Percentiles rank a stretch among this genome's conserved stretches.
Evolutionary conservation across 352 stramenopile genomes (phyloP).

Genomic region (Globisporangium heterothallicum): DNA sequence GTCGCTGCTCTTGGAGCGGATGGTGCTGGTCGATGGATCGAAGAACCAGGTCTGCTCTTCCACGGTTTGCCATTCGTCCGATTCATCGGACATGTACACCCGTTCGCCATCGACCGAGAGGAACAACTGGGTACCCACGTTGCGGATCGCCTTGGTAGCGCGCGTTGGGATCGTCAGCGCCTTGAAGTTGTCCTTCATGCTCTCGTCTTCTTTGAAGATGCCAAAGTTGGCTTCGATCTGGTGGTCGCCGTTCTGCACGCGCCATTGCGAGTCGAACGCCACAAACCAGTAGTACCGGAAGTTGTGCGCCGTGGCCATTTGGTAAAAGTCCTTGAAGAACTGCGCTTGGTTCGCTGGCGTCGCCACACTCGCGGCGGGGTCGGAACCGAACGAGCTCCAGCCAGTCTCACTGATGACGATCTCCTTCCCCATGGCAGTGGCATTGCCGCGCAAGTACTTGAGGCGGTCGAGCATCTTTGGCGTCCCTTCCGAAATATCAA

Average conservation of each 20-base stretch:
- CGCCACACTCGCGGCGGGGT: slow-evolving; percentile 25
- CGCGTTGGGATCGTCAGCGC: slow-evolving; percentile 29
- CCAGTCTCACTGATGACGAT: slow-evolving; percentile 68
- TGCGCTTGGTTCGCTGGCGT: slow-evolving; percentile 48
- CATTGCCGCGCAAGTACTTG: slow-evolving; percentile 32
- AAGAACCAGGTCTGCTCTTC: slow-evolving; percentile 71
- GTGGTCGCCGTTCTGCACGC: slow-evolving; percentile 32
- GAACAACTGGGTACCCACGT: slow-evolving; percentile 13
- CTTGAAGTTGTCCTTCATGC: slow-evolving; percentile 58
- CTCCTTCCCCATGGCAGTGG: slow-evolving; percentile 45
- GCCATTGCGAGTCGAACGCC: slow-evolving; percentile 63
- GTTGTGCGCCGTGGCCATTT: slow-evolving; percentile 34
- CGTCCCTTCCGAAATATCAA: slow-evolving; percentile 39
- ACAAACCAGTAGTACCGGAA: slow-evolving; percentile 75
- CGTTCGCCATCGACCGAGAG: slow-evolving; percentile 23
- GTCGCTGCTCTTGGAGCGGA: slow-evolving; percentile 67
- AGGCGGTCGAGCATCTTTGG: slow-evolving; percentile 51
- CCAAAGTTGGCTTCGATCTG: slow-evolving; percentile 66
- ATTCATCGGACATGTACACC: slow-evolving; percentile 35
- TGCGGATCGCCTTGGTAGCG: slow-evolving; percentile 15
- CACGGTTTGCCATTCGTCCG: slow-evolving; percentile 37
- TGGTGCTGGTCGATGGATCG: slow-evolving; percentile 31
- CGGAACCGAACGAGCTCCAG: slow-evolving; percentile 46
- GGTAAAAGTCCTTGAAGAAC: slow-evolving; percentile 71
- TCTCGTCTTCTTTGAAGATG: slow-evolving; percentile 40